Percentiles rank a stretch among this genome's conserved stretches.
These are phyloP conservation scores for Oligophagozyma castellii DNA, from an alignment of 1,139 yeast species.

Conservation along the genomic window DNA sequence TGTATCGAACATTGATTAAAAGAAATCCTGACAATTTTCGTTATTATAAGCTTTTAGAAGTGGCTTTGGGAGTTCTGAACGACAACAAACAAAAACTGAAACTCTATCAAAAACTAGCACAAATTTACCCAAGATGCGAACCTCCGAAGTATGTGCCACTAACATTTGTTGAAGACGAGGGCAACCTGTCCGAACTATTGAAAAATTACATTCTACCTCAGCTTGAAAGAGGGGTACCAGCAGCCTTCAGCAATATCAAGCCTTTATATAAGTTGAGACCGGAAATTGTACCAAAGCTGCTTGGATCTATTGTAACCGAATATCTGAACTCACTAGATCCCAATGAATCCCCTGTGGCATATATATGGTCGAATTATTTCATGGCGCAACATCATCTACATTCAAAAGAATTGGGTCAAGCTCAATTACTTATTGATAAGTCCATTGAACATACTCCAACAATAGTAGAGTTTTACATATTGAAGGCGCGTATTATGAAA, in stretches of 20 bases:
- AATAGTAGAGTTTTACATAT: constrained; percentile 64
- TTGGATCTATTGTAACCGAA: constrained; percentile 42
- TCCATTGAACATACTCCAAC: constrained; percentile 73
- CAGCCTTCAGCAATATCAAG: constrained; percentile 75
- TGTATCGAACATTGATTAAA: constrained; percentile 57
- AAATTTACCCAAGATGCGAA: constrained; percentile 73
- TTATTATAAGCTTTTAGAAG: constrained; percentile 57
- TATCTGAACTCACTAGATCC: constrained; percentile 27
- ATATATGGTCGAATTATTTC: constrained; percentile 69
- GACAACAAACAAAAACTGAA: constrained; percentile 33
- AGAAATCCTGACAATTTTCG: constrained; percentile 73
- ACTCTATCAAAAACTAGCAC: constrained; percentile 49
- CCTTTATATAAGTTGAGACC: constrained; percentile 47
- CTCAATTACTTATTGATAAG: constrained; percentile 41
- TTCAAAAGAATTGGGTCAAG: constrained; percentile 36
- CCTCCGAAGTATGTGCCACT: constrained; percentile 70
- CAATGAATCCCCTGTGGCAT: constrained; percentile 35
- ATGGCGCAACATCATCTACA: constrained; percentile 68
- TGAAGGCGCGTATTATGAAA: constrained; percentile 71
- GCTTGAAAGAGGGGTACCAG: constrained; percentile 75
- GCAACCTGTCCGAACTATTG: constrained; percentile 33
- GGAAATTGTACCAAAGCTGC: constrained; percentile 23
- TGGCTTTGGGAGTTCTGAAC: constrained; percentile 36
- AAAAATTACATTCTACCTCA: constrained; percentile 43
- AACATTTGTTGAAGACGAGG: constrained; percentile 49